These are phyloP conservation scores for Esteya vermicola DNA, from an alignment of 2,329 filamentous ascomycete species.

Conservation along the genomic window DNA sequence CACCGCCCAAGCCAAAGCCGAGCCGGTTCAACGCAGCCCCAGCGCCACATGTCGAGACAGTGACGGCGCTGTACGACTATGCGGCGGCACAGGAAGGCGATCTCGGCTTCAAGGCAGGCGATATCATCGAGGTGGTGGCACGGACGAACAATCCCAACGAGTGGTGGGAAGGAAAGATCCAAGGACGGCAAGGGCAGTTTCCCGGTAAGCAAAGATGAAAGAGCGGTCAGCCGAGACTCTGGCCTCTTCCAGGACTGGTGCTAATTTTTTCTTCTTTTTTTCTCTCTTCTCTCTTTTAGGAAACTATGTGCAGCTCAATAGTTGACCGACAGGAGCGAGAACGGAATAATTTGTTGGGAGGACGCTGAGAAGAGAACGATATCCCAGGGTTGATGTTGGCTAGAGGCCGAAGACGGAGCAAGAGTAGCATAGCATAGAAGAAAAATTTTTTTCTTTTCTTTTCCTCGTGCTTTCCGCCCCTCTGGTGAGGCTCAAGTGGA, in stretches of 20 bases:
- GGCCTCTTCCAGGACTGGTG: not conserved
- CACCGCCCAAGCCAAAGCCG: conserved; percentile 67
- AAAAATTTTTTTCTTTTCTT: not conserved
- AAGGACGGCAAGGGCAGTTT: conserved; percentile 78
- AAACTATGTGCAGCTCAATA: conserved; percentile 31
- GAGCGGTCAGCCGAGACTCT: too few species aligned
- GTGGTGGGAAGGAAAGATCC: conserved; percentile 83
- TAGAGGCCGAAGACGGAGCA: too few species aligned
- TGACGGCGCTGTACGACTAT: conserved; percentile 89
- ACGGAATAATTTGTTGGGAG: not conserved
- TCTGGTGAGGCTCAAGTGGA: too few species aligned
- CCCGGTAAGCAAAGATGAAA: conserved; percentile 55
- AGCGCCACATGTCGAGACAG: conserved; percentile 47
- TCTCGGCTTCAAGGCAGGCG: conserved; percentile 76
- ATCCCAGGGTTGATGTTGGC: too few species aligned
- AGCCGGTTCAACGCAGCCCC: conserved; percentile 50
- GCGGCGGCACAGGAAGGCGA: conserved; percentile 92
- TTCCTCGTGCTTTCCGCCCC: too few species aligned
- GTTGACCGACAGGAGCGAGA: conserved; percentile 8
- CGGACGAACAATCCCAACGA: conserved; percentile 87
- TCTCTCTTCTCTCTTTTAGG: too few species aligned
- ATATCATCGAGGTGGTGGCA: conserved; percentile 75
- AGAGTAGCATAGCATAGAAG: not conserved
- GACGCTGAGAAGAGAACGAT: not conserved
- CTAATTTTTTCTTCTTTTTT: too few species aligned